Evolutionary conservation across 2,329 filamentous ascomycete species (phyloP).

Genomic region (Colletotrichum tamarilloi): DNA sequence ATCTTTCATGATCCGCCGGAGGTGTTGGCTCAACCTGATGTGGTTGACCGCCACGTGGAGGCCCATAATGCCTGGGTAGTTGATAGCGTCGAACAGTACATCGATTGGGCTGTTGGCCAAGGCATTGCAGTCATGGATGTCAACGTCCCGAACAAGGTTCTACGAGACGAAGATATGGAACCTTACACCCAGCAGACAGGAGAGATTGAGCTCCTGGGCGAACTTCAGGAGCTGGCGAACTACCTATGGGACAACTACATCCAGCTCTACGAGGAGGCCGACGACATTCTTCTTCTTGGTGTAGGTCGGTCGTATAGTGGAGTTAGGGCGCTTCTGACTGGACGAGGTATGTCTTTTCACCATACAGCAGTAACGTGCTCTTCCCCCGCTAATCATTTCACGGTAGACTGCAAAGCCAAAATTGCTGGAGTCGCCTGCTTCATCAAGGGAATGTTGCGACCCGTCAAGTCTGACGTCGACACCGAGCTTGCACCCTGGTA

Average conservation of each 20-base stretch:
- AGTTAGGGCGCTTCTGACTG: conserved; percentile 82
- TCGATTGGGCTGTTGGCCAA: conserved; percentile 83
- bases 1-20: conserved; percentile 93
- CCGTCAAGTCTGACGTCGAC: conserved; percentile 83
- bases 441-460: conserved; percentile 79
- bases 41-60: conserved; percentile 78
- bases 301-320: conserved; percentile 90
- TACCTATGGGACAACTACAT: conserved; percentile 99
- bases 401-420: conserved; percentile 70
- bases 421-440: conserved; percentile 84
- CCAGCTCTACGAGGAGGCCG: conserved; percentile 76
- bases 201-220: conserved; percentile 63
- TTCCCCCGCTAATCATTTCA: not conserved
- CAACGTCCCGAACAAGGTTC: conserved; percentile 85
- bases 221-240: conserved; percentile 78
- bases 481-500: conserved; percentile 84
- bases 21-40: conserved; percentile 74
- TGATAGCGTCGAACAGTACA: conserved; percentile 83
- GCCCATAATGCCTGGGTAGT: conserved; percentile 90
- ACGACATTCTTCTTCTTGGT: conserved; percentile 86
- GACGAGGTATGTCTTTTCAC: conserved; percentile 68
- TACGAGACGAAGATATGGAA: conserved; percentile 67
- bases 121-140: conserved; percentile 90
- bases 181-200: conserved; percentile 56
- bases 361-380: not conserved